These are phyloP conservation scores for Haematococcus sp. DNA, from an alignment of 139 green algal species.

Conservation along the genomic window DNA sequence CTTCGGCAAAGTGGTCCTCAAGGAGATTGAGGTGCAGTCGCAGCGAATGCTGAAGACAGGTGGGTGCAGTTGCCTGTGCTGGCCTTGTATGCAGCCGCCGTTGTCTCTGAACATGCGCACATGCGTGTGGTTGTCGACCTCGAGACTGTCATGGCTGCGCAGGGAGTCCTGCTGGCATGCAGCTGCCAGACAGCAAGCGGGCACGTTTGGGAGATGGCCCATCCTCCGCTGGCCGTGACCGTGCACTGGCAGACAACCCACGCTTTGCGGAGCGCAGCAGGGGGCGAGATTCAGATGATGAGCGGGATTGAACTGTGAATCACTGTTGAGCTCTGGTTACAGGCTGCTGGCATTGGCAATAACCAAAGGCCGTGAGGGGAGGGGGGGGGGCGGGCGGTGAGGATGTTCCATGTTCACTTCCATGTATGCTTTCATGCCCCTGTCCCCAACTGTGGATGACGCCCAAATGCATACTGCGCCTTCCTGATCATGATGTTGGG, in stretches of 20 bases:
- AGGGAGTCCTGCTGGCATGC: background rate
- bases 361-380: no score
- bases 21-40: slow-evolving; percentile 32
- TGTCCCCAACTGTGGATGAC: no score
- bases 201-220: background rate
- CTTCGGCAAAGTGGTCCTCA: slow-evolving; percentile 45
- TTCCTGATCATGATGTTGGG: no score
- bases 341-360: no score
- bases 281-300: slow-evolving; percentile 7
- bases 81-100: background rate
- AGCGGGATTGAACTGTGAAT: slow-evolving; percentile 6
- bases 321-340: no score
- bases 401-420: no score
- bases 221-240: background rate
- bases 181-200: slow-evolving; percentile 2
- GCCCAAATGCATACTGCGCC: no score
- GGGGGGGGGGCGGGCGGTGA: no score
- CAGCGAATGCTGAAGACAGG: background rate
- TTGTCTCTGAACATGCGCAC: background rate
- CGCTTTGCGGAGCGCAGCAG: slow-evolving; percentile 5
- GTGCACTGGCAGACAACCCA: slow-evolving; percentile 15
- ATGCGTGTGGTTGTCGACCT: no score
- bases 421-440: no score
- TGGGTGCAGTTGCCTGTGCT: background rate
- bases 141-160: no score